Conservation (phyloP, 345 rosid genomes). For the Brassica carinata region DNA sequence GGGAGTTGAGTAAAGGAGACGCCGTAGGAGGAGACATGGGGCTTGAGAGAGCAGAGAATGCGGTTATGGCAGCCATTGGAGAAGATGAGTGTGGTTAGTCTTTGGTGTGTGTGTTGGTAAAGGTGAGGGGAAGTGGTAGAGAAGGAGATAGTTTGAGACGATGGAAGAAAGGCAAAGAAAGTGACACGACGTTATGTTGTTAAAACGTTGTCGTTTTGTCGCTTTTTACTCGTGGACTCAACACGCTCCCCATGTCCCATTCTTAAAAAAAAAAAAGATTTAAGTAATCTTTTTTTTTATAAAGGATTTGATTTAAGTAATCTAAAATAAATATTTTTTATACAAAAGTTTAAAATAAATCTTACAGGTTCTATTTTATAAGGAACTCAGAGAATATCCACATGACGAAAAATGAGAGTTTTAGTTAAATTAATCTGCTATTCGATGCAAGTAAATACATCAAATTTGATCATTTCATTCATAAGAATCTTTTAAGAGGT, state of each 20-base stretch:
- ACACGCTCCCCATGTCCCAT: neutral
- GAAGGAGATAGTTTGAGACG: slow-evolving; percentile 26
- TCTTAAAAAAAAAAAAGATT: too few species aligned
- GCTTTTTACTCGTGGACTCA: slow-evolving; percentile 47
- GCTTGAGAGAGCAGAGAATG: slow-evolving; percentile 37
- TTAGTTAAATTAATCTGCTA: too few species aligned
- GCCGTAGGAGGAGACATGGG: slow-evolving; percentile 24
- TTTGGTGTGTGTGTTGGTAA: neutral
- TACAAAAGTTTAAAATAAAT: neutral
- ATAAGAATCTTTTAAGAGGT: too few species aligned
- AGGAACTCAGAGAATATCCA: neutral
- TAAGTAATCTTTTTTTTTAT: too few species aligned
- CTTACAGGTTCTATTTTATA: neutral
- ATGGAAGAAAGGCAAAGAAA: slow-evolving; percentile 52
- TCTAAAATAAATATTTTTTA: too few species aligned
- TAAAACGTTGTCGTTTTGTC: slow-evolving; percentile 28
- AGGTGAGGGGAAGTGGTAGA: slow-evolving; percentile 15
- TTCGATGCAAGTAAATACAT: neutral
- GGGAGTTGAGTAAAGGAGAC: slow-evolving; percentile 25
- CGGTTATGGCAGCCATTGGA: slow-evolving; percentile 50
- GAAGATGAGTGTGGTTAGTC: neutral
- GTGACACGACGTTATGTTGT: slow-evolving; percentile 57
- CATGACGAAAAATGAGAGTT: too few species aligned
- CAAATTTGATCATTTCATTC: neutral
- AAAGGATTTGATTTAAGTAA: too few species aligned